phyloP scores from a whole-genome alignment of 2,329 filamentous ascomycete genomes.

The Fusarium subglutinans region DNA sequence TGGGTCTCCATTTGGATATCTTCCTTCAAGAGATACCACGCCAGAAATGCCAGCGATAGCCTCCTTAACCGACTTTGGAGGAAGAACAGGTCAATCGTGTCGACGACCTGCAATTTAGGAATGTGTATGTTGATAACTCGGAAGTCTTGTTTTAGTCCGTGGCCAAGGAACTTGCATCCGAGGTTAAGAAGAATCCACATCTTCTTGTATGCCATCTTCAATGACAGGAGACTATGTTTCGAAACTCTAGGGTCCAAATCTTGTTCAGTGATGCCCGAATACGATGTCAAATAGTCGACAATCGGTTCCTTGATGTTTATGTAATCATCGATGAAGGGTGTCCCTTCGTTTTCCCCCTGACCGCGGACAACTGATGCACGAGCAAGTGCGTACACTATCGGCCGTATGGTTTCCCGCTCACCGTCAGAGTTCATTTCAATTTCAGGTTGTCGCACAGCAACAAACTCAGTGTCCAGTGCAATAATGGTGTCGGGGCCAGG shows the following conservation, averaged over 20 bases:
- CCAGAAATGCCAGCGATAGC: slow-evolving; percentile 88
- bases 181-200: slow-evolving; percentile 96
- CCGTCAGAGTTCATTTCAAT: slow-evolving; percentile 97
- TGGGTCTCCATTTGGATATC: slow-evolving; percentile 93
- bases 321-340: slow-evolving; percentile 97
- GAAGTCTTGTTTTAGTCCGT: slow-evolving; percentile 94
- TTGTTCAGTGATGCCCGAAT: slow-evolving; percentile 87
- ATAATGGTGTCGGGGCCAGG: slow-evolving; percentile 79
- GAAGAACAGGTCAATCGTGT: slow-evolving; percentile 93
- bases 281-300: slow-evolving; percentile 94
- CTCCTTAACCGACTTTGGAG: slow-evolving; percentile 83
- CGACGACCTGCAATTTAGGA: slow-evolving; percentile 87
- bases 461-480: slow-evolving; percentile 96
- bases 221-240: slow-evolving; percentile 81
- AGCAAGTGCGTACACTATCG: slow-evolving; percentile 90
- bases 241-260: slow-evolving; percentile 85
- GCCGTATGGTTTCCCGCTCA: slow-evolving; percentile 86
- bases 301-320: slow-evolving; percentile 91
- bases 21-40: slow-evolving; percentile 90
- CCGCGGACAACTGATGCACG: slow-evolving; percentile 91
- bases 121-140: slow-evolving; percentile 98
- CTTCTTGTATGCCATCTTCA: slow-evolving; percentile 97
- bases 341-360: slow-evolving; percentile 77
- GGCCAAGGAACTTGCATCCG: slow-evolving; percentile 92
- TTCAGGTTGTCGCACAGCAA: slow-evolving; percentile 89